Conservation (phyloP, 169 alveolate genomes). For the Plasmodium cynomolgi region DNA sequence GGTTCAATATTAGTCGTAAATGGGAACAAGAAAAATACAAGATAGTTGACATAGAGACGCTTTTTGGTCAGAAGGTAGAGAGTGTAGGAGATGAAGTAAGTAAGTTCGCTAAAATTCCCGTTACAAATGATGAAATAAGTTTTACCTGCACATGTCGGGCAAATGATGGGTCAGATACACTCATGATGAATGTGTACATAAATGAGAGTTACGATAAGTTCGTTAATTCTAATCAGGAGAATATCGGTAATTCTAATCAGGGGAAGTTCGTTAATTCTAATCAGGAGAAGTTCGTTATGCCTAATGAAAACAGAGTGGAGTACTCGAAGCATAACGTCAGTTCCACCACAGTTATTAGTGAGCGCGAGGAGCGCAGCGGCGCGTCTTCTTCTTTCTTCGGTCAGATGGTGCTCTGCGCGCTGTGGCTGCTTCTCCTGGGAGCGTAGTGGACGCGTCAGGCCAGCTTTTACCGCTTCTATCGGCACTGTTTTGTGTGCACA, state of each 20-base stretch:
- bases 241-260: background rate
- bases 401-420: background rate
- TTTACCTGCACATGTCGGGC: constrained; percentile 60
- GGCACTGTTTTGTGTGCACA: no score
- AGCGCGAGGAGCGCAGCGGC: background rate
- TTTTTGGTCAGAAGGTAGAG: background rate
- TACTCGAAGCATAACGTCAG: background rate
- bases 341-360: background rate
- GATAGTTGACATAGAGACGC: background rate
- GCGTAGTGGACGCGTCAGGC: no score
- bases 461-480: no score
- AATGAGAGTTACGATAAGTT: constrained; percentile 22
- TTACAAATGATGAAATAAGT: background rate
- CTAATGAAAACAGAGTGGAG: background rate
- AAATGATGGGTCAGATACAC: background rate
- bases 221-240: background rate
- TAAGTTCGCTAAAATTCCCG: constrained; percentile 24
- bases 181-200: constrained; percentile 68
- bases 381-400: background rate
- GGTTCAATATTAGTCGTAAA: background rate
- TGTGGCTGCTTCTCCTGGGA: background rate
- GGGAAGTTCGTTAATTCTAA: background rate
- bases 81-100: constrained; percentile 22
- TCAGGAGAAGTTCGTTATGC: no score
- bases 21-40: constrained; percentile 41